Base-by-base conservation (phyloP, 129 eudicot genomes). In the Ambrosia trifida region DNA sequence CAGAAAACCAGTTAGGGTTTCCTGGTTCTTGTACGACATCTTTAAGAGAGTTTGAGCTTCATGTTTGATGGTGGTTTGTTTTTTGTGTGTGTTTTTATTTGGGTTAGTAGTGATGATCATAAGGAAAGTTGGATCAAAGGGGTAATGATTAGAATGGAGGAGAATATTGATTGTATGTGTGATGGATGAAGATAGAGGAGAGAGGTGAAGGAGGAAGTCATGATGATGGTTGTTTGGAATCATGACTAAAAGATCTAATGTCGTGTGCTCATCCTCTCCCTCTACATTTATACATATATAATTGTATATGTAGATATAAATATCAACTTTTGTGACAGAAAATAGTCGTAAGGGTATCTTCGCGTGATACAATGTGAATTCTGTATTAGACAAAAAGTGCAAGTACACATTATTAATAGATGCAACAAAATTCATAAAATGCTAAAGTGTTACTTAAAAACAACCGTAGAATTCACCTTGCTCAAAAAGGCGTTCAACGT, bases 221-320 rank as follows among this genome's bases (percentile, higher is more conserved):
- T 76, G 50, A 68, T 76, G 52, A 76, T 68, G 68, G 51, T 36
- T 58, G 69, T 58, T 76, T 76, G 69, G 68, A 76, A 76, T 32
- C 80, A 76, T 76, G 50, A 46, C 72, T 41, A 38, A 76, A 54
- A 68, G 49, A 49, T 60, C 63, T 56, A 75, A 49, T 14, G 54
- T 57, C 33, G 43, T 68, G 13, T 44, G 72, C 59, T 33, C 69
- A 28, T 36, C 62, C 63, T 68, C 54, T 58, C 40, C 18, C 50
- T 68, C 10, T 45, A 31, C 31, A 47, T 56, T 45, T 76, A 33
- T 40, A 51, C 49, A 33, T 7, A 24, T 67, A 35, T 35, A 35
- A 38, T 38, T 38, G 44, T 40, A 40, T 40, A 53, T 40, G 18
- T 50, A 73, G 13, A 33, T 24, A 33, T 24, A 52, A 0, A 57